Evolutionary conservation across 371 early-diverging fungal species (phyloP), one percentile per base, ranked within the genome.

Genomic region (Lichtheimia ornata): DNA sequence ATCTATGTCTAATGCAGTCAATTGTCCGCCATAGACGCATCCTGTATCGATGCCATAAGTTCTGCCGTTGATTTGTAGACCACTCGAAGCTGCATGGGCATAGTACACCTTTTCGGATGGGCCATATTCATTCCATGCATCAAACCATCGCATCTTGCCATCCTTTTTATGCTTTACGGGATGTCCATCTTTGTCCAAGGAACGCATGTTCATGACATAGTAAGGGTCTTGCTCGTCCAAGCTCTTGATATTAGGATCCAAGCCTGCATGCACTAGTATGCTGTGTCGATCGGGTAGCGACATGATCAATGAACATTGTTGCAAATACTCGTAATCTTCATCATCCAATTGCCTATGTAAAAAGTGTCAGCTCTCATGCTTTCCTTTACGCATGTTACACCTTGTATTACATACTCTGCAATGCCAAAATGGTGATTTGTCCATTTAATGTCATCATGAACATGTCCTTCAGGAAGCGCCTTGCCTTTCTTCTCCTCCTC

Each of bases 41-140:
- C 88, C 88, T 2, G 82, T 82, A 58, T 91, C 91, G 2, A 90
- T 41, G 2, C 91, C 91, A 64, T 82, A 77, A 1, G 87, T 77
- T 56, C 72, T 70, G 0, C 65, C 41, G 50, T 82, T 71, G 2
- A 88, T 58, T 35, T 84, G 81, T 41, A 91, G 67, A 3, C 81
- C 81, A 17, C 88, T 72, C 0, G 83, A 67, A 5, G 92, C 85
- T 43, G 85, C 90, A 66, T 91, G 92, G 0, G 91, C 92, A 65
- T 89, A 91, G 35, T 82, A 78, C 15, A 87, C 56, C 57, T 57
- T 77, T 50, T 47, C 47, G 5, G 47, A 47, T 47, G 47, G 22
- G 47, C 70, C 66, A 13, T 58, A 55, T 3, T 50, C 17, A n/a
- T 84, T 85, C 73, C 82, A 85, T 52, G 56, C 30, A n/a, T 68